These are phyloP conservation scores for Trichoderma sp. DNA, from an alignment of 2,329 filamentous ascomycete species.

Conservation along the genomic window DNA sequence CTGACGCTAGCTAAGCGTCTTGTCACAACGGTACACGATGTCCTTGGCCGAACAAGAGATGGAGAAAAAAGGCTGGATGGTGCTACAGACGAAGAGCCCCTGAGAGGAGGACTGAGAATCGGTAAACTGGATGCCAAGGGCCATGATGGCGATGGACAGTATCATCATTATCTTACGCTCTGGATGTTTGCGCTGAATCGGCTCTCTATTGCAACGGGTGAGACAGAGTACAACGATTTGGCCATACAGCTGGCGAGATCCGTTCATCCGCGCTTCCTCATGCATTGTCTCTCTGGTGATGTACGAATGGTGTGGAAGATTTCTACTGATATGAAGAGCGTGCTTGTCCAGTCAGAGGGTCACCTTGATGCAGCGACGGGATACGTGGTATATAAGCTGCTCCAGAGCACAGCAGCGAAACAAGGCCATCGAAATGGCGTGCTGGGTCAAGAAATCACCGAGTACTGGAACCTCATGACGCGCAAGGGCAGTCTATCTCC, in stretches of 20 bases:
- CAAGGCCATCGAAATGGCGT: conserved; percentile 30
- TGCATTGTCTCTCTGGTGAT: conserved; percentile 29
- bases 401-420: conserved; percentile 48
- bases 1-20: conserved; percentile 54
- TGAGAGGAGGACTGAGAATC: conserved; percentile 60
- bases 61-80: conserved; percentile 50
- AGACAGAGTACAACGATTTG: conserved; percentile 53
- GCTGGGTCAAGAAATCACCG: conserved; percentile 54
- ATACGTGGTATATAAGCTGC: conserved; percentile 53
- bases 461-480: conserved; percentile 55
- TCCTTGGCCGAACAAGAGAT: conserved; percentile 57
- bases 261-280: conserved; percentile 57
- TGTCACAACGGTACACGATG: conserved; percentile 54
- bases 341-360: conserved; percentile 56
- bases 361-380: conserved; percentile 61
- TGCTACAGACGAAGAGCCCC: conserved; percentile 55
- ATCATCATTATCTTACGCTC: conserved; percentile 63
- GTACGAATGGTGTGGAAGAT: conserved; percentile 60
- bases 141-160: conserved; percentile 61
- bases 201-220: conserved; percentile 51
- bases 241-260: conserved; percentile 57
- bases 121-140: conserved; percentile 57
- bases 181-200: conserved; percentile 67
- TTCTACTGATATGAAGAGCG: conserved; percentile 50
- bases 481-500: conserved; percentile 46